Conservation (phyloP, 164 flowering plant species). For the Umbellularia californica region DNA sequence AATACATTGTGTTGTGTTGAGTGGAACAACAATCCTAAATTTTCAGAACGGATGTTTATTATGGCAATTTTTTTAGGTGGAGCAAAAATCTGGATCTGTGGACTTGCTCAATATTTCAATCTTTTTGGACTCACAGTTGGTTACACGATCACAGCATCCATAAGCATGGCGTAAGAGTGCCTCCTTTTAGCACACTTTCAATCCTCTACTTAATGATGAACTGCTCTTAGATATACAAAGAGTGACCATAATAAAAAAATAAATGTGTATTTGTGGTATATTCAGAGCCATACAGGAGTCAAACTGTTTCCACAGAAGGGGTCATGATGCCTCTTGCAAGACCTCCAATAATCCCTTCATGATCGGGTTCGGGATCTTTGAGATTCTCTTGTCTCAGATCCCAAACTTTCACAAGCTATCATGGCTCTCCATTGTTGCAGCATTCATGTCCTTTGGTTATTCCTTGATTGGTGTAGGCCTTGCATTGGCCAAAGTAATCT, state of each 20-base stretch:
- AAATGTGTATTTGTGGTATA: no score
- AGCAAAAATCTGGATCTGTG: constrained; percentile 26
- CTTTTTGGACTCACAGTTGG: constrained; percentile 36
- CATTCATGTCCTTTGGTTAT: constrained; percentile 69
- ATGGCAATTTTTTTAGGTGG: constrained; percentile 24
- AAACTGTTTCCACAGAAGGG: constrained; percentile 41
- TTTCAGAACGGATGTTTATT: neutral
- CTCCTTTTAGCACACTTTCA: neutral
- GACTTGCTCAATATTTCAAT: constrained; percentile 26
- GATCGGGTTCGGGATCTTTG: constrained; percentile 61
- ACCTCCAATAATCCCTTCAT: constrained; percentile 65
- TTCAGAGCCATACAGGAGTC: constrained; percentile 39
- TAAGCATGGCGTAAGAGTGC: constrained; percentile 47
- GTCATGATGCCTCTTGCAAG: constrained; percentile 52
- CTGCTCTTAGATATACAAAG: neutral
- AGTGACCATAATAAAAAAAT: neutral
- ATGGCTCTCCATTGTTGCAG: constrained; percentile 71
- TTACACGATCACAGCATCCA: constrained; percentile 47
- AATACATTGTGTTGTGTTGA: neutral
- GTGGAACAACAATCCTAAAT: no score
- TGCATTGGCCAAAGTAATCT: constrained; percentile 42
- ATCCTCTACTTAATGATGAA: neutral
- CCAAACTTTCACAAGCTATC: constrained; percentile 61
- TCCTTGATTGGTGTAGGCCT: constrained; percentile 41
- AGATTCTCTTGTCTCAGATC: constrained; percentile 65